Evolutionary conservation across 257 asterid species (phyloP).

Genomic region (Ilex aquifolium): DNA sequence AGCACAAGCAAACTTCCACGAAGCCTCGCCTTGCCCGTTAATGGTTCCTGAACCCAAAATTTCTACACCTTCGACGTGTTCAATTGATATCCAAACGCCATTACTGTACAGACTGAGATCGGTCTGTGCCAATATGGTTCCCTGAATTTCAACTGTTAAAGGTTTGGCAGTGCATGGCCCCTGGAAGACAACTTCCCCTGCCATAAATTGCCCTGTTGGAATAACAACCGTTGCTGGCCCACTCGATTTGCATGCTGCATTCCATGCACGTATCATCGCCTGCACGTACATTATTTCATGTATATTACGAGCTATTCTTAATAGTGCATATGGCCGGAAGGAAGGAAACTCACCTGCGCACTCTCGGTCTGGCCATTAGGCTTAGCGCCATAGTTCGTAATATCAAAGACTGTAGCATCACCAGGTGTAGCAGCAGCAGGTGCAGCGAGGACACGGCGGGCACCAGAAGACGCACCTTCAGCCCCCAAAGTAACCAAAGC

Average conservation of each 20-base stretch:
- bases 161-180: constrained; percentile 56
- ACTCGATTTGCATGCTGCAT: constrained; percentile 37
- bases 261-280: constrained; percentile 52
- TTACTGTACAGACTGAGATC: constrained; percentile 40
- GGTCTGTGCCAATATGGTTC: constrained; percentile 31
- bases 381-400: constrained; percentile 50
- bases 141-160: constrained; percentile 43
- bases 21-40: constrained; percentile 40
- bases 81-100: constrained; percentile 40
- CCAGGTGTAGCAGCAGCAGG: background rate
- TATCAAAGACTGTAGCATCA: constrained; percentile 50
- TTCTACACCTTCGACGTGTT: constrained; percentile 26
- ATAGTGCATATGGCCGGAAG: too few relatives aligned
- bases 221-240: constrained; percentile 34
- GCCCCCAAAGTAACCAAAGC: constrained; percentile 5
- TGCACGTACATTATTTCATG: background rate
- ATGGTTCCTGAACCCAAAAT: constrained; percentile 60
- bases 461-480: constrained; percentile 11
- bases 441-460: constrained; percentile 19
- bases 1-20: constrained; percentile 27
- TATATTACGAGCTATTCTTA: background rate
- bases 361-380: constrained; percentile 33
- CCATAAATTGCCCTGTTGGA: constrained; percentile 37
- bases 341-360: constrained; percentile 25
- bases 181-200: constrained; percentile 38